Conservation (phyloP, 768 basidiomycete genomes). For the Porpolomopsis calyptriformis region DNA sequence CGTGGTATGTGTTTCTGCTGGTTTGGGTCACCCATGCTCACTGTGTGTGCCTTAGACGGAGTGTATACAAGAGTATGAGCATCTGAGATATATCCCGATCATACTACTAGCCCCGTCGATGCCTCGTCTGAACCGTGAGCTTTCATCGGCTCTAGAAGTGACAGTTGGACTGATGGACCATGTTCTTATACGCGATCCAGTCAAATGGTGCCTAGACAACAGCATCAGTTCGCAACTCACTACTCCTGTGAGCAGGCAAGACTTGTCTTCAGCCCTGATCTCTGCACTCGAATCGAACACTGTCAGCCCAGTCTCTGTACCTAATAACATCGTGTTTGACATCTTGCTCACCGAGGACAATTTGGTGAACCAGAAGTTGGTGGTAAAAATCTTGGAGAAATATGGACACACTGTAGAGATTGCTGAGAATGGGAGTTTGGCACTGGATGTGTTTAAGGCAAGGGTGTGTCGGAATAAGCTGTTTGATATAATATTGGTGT, state of each 20-base stretch:
- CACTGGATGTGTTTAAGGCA: constrained; percentile 84
- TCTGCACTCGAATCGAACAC: constrained; percentile 94
- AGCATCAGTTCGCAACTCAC: constrained; percentile 93
- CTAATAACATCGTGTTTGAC: constrained; percentile 80
- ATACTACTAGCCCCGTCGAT: constrained; percentile 78
- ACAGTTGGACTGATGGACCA: constrained; percentile 11
- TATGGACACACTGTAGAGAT: constrained; percentile 94
- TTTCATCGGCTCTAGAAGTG: neutral
- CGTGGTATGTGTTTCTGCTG: constrained; percentile 50
- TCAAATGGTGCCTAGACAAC: constrained; percentile 96
- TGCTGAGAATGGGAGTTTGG: constrained; percentile 92
- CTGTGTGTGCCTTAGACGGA: constrained; percentile 52
- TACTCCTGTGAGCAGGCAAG: constrained; percentile 78
- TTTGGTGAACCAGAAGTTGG: constrained; percentile 89
- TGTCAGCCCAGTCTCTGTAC: constrained; percentile 74
- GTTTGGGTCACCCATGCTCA: neutral
- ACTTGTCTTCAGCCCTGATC: constrained; percentile 84
- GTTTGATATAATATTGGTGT: constrained; percentile 85
- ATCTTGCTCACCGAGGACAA: constrained; percentile 97
- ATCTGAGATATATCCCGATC: constrained; percentile 92
- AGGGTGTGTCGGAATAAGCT: constrained; percentile 59
- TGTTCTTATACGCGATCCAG: constrained; percentile 27
- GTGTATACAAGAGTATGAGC: constrained; percentile 81
- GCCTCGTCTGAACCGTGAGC: constrained; percentile 65
- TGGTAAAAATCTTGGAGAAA: constrained; percentile 92